Percentiles rank a stretch among this genome's conserved stretches.
Evolutionary conservation across 2,329 filamentous ascomycete species (phyloP).

Genomic region (Emericellopsis atlantica): DNA sequence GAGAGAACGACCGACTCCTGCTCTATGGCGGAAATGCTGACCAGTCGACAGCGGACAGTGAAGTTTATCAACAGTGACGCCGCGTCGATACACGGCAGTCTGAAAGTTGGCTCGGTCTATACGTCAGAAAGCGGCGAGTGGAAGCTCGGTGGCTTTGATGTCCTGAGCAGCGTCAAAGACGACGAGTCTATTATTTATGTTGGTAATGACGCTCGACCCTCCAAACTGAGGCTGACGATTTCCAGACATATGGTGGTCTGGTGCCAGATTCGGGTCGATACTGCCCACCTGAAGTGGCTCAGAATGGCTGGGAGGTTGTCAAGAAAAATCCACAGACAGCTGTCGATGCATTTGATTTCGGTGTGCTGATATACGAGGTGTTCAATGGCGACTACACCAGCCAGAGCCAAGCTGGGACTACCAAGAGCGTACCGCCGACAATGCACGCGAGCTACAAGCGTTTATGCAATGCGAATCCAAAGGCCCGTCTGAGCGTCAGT

Average conservation of each 20-base stretch:
- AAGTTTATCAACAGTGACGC: conserved; percentile 96
- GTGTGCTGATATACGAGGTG: conserved; percentile 73
- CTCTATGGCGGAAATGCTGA: conserved; percentile 8
- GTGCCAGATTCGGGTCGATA: conserved; percentile 78
- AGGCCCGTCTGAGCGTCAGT: conserved; percentile 69
- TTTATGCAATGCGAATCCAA: conserved; percentile 78
- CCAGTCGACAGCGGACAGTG: conserved; percentile 56
- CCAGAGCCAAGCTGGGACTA: conserved; percentile 69
- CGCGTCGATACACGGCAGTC: conserved; percentile 75
- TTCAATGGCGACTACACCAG: conserved; percentile 79
- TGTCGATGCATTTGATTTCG: conserved; percentile 79
- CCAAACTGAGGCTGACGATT: not conserved
- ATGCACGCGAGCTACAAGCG: conserved; percentile 92
- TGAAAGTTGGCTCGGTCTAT: conserved; percentile 79
- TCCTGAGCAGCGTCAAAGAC: conserved; percentile 89
- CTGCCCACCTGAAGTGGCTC: conserved; percentile 74
- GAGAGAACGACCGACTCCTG: conserved; percentile 5
- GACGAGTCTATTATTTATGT: conserved; percentile 89
- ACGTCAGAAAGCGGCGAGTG: conserved; percentile 95
- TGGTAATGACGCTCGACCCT: conserved; percentile 3
- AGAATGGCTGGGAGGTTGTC: conserved; percentile 81
- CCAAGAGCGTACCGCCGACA: conserved; percentile 69
- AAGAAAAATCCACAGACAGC: conserved; percentile 72
- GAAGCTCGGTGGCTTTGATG: conserved; percentile 90
- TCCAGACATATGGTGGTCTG: conserved; percentile 70